Evolutionary conservation across 1,139 yeast species (phyloP), one percentile per base, ranked within the genome.

Genomic region (Lodderomyces pseudojiufengensis): DNA sequence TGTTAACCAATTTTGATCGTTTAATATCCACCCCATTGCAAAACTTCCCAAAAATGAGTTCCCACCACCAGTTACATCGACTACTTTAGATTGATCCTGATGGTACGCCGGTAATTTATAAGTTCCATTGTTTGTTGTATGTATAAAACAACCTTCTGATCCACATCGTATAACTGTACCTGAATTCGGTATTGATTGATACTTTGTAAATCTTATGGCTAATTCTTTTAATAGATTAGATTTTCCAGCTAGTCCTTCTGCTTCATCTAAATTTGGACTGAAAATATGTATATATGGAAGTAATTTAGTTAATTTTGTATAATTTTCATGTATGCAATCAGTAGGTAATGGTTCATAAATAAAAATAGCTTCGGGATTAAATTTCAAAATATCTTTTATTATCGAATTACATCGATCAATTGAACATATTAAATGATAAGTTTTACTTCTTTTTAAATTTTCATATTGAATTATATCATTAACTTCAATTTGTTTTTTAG

Each of bases 51-150:
- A 76, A 55, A 83, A 88, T 0, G 94, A 70, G 54, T 90, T 90
- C 0, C 97, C 97, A 3, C 95, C 96, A 0, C 97, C 97, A 0
- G 97, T 90, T 0, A 95, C 95, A 55, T 90, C 97, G 2, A 78
- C 61, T 1, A 88, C 92, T 24, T 60, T 57, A 3, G 49, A 45
- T 41, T 65, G 73, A 40, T 57, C 64, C 31, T 57, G 59, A 52
- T 86, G 95, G 53, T 82, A 90, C 0, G 96, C 88, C 0, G 94
- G 92, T 22, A 78, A 70, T 75, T 79, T 68, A 9, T 49, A 41
- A 4, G 14, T 22, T 5, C 51, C 37, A 5, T 37, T 40, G 14
- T 37, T 29, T 1, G 36, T 24, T 3, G 57, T 45, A 4, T 47
- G 46, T 9, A 56, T 50, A 23, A 67, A 63, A 46, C 87, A 78